These are phyloP conservation scores for Cryptococcus depauperatus DNA, from an alignment of 1,284 basidiomycete genomes.

Conservation along the genomic window DNA sequence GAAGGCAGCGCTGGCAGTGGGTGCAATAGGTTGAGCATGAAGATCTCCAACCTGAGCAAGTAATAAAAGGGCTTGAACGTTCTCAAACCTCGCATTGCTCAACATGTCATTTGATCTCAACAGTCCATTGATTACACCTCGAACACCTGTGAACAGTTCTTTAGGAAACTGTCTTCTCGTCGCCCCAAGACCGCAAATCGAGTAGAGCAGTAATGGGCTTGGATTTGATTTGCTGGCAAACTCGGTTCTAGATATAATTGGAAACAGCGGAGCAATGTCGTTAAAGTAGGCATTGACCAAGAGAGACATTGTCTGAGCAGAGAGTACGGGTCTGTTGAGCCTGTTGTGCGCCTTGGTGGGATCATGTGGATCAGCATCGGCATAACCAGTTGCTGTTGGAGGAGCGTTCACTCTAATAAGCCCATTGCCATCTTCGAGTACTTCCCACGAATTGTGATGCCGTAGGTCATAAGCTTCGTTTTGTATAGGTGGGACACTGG, in stretches of 20 bases:
- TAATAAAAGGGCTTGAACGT: slow-evolving; percentile 67
- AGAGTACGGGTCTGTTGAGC: slow-evolving; percentile 48
- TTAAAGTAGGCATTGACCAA: slow-evolving; percentile 87
- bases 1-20: slow-evolving; percentile 40
- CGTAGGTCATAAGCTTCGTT: slow-evolving; percentile 81
- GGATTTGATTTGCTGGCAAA: slow-evolving; percentile 57
- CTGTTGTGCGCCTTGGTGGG: slow-evolving; percentile 20
- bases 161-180: slow-evolving; percentile 75
- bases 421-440: slow-evolving; percentile 69
- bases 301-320: slow-evolving; percentile 65
- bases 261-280: slow-evolving; percentile 73
- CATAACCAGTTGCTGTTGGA: slow-evolving; percentile 25
- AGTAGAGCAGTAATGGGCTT: slow-evolving; percentile 62
- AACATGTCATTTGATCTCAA: slow-evolving; percentile 85
- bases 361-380: slow-evolving; percentile 24
- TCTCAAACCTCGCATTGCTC: slow-evolving; percentile 73
- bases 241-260: slow-evolving; percentile 76
- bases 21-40: slow-evolving; percentile 42
- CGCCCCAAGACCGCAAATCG: slow-evolving; percentile 85
- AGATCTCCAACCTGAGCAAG: slow-evolving; percentile 45
- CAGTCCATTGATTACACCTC: slow-evolving; percentile 72
- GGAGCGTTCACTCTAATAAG: slow-evolving; percentile 73
- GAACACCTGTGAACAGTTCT: slow-evolving; percentile 71
- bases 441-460: slow-evolving; percentile 74
- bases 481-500: slow-evolving; percentile 68